These are phyloP conservation scores for Acanthamoeba culbertsoni DNA, from an alignment of 208 protist genomes.

Conservation along the genomic window DNA sequence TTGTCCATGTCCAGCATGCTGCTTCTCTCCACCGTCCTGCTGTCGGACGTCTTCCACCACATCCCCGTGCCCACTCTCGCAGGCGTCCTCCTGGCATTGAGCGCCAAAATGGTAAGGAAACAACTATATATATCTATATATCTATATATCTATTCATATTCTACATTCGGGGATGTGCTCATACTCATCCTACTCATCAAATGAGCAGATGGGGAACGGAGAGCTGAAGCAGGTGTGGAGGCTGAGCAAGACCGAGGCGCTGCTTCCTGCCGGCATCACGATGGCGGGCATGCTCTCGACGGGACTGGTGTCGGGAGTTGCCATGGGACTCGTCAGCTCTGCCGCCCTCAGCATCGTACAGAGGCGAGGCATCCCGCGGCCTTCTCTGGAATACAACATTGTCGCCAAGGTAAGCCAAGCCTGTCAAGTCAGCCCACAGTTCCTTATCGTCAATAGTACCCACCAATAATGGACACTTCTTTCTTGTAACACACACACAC, in stretches of 20 bases:
- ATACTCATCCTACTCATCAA: neutral
- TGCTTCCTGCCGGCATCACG: neutral
- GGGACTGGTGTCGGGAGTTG: neutral
- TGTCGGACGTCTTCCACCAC: neutral
- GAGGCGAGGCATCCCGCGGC: neutral
- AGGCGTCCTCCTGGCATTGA: neutral
- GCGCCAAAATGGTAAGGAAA: neutral
- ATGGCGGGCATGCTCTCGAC: neutral
- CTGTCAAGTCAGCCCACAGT: neutral
- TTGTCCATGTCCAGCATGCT: neutral
- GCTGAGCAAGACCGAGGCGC: neutral
- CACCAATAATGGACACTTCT: no score
- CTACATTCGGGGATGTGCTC: neutral
- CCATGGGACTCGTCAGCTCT: neutral
- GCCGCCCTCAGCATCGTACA: neutral
- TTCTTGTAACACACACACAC: neutral
- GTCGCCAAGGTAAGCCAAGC: neutral
- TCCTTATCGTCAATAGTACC: neutral
- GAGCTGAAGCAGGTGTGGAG: slow-evolving; percentile 1
- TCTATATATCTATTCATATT: neutral
- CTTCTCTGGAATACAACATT: neutral
- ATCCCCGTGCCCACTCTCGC: neutral
- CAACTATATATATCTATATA: neutral
- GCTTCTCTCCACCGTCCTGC: neutral
- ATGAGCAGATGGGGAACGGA: neutral